Conservation (phyloP, 2,329 filamentous ascomycete species). For the Xylariaceae sp. region DNA sequence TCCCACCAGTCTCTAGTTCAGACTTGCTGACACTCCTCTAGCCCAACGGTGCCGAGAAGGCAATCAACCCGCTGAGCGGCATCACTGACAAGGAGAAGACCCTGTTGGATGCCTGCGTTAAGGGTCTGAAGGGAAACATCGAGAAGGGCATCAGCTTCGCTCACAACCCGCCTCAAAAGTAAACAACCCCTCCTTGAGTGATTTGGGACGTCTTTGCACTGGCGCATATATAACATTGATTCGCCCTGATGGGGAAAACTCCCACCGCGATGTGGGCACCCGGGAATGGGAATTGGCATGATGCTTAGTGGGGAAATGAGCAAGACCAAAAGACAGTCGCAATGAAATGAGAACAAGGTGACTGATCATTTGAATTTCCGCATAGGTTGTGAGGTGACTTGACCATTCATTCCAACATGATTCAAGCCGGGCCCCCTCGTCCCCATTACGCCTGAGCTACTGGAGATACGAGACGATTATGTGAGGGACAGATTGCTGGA, state of each 20-base stretch:
- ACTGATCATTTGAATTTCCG: conserved; percentile 21
- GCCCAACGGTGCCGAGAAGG: conserved; percentile 81
- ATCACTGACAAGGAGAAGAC: conserved; percentile 85
- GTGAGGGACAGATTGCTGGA: too few relatives aligned
- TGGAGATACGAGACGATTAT: too few relatives aligned
- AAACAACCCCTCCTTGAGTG: conserved; percentile 38
- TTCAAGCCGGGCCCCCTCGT: too few relatives aligned
- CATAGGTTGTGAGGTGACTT: conserved; percentile 23
- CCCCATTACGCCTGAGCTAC: too few relatives aligned
- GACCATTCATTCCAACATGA: too few relatives aligned
- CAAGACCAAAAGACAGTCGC: conserved; percentile 9
- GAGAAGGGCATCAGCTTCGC: conserved; percentile 87
- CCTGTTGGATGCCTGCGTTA: conserved; percentile 67
- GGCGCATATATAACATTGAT: conserved; percentile 9
- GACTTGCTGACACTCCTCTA: conserved; percentile 29
- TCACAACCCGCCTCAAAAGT: conserved; percentile 83
- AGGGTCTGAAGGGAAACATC: conserved; percentile 87
- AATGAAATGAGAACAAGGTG: conserved; percentile 12
- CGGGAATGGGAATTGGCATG: conserved; percentile 8
- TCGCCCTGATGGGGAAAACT: conserved; percentile 10
- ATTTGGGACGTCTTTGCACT: conserved; percentile 9
- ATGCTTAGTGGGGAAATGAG: conserved; percentile 18
- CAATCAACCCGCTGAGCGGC: conserved; percentile 66
- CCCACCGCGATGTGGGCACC: too few relatives aligned
- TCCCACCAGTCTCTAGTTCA: conserved; percentile 1